Evolutionary conservation across 2,329 filamentous ascomycete species (phyloP).

Genomic region (Fusarium continuum): DNA sequence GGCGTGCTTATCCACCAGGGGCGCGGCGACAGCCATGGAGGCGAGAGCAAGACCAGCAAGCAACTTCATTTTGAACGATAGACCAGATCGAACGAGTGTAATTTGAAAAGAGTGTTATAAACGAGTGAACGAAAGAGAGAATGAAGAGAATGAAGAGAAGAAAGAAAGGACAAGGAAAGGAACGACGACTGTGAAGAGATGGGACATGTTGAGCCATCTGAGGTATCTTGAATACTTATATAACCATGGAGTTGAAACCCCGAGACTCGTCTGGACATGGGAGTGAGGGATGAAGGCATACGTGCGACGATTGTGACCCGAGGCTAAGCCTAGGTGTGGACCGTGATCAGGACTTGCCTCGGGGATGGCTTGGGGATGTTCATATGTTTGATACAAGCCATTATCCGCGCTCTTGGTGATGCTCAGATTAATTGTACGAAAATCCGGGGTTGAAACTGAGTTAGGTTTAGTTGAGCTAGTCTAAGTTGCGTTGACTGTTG

Average conservation of each 20-base stretch:
- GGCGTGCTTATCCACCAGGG: conserved; percentile 45
- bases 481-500: no score
- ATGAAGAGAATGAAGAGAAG: conserved; percentile 7
- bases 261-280: conserved; percentile 7
- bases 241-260: not conserved
- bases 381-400: conserved; percentile 20
- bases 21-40: conserved; percentile 40
- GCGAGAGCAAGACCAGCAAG: conserved; percentile 42
- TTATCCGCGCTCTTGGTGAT: not conserved
- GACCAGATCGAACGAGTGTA: conserved; percentile 22
- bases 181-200: conserved; percentile 1
- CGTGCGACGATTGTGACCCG: conserved; percentile 16
- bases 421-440: not conserved
- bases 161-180: conserved; percentile 7
- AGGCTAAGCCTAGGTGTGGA: conserved; percentile 7
- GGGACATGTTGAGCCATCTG: conserved; percentile 1
- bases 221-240: conserved; percentile 30
- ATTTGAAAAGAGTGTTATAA: not conserved
- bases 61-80: conserved; percentile 41
- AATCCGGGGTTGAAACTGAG: not conserved
- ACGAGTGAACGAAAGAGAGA: conserved; percentile 1
- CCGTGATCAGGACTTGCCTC: conserved; percentile 20
- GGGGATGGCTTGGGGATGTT: conserved; percentile 11
- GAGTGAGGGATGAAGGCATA: not conserved
- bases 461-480: not conserved